Evolutionary conservation across 257 asterid species (phyloP), one percentile per base, ranked within the genome.

Genomic region (Solanum pennellii): DNA sequence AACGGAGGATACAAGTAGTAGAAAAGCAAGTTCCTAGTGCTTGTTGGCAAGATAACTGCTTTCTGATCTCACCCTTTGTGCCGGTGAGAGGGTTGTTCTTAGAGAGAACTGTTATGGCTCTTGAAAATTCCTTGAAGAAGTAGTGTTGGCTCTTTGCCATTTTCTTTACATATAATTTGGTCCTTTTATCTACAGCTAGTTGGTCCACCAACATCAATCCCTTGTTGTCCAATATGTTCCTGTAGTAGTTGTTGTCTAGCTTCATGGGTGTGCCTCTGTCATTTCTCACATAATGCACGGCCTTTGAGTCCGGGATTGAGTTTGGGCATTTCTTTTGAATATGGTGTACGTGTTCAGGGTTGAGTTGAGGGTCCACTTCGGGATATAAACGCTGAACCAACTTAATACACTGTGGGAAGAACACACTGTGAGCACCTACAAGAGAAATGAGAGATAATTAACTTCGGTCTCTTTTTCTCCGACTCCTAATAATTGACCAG

Each of bases 81-180:
- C 98, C 99, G 0, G 98, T 94, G 13, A 96, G 96, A 59, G 98
- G 98, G 88, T 92, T 96, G 90, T 94, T 96, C 94, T 96, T 95
- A 5, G 98, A 94, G 16, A 96, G 92, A 29, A 91, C 85, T 41
- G 98, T 90, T 85, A 96, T 94, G 72, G 98, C 99, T 66, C 94
- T 91, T 1, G 94, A 39, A 25, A 94, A 94, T 89, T 96, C 93
- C 88, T 88, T 86, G 89, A 94, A 93, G 94, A 95, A 96, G 42
- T 94, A 95, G 52, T 94, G 96, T 27, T 95, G 94, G 83, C 84
- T 93, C 92, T 95, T 94, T 9, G 97, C 98, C 98, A 94, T 94
- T 88, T 95, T 94, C 95, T 95, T 95, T 18, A 96, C 99, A 69
- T 59, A 85, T 0, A 94, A 94, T 90, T 90, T 93, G 41, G 96